Evolutionary conservation across 2,329 filamentous ascomycete species (phyloP), one percentile per base, ranked within the genome.

Genomic region (Fusarium sp.): DNA sequence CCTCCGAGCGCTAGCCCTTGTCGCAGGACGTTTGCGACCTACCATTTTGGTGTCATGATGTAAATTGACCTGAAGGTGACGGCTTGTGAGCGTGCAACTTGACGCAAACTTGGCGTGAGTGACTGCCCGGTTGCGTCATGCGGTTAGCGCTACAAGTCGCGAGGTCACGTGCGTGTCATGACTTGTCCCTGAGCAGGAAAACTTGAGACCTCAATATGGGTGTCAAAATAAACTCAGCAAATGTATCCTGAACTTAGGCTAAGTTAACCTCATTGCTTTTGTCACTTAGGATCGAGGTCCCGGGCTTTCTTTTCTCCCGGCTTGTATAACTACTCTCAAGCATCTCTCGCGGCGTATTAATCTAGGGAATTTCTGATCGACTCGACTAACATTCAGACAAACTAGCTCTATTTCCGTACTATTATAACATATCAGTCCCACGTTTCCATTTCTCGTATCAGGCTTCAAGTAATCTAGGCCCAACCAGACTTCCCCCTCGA

Each of bases 11-110:
- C 70, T 76, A 29, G 74, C 75, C 60, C 72, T 75, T 44, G 76
- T 72, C 37, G 63, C 76, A 56, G 57, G 75, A 52, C 77, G 76
- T 68, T 76, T 82, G 63, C 66, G 76, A 67, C 78, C 77, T 56
- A 74, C 79, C 81, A 82, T 82, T 18, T 33, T 66, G 27, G 33
- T 42, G 9, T n/a, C 71, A 73, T 75, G 11, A 42, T 59, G 25
- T 25, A 11, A 37, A 44, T 45, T 18, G 6, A 45, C 37, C 49
- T 46, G 19, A 33, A 55, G 31, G 42, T 38, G 46, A 41, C 41
- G n/a, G 14, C 19, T 25, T 56, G 29, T 51, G 58, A 59, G 45
- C 59, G 63, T 61, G 62, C 41, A 42, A 63, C 45, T 42, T 55
- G 49, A 57, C 60, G 55, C 58, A 67, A 69, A 64, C 68, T 71